Percentiles rank a stretch among this genome's conserved stretches.
Conservation (phyloP, 2,329 filamentous ascomycete species). For the Alternaria viburni region DNA sequence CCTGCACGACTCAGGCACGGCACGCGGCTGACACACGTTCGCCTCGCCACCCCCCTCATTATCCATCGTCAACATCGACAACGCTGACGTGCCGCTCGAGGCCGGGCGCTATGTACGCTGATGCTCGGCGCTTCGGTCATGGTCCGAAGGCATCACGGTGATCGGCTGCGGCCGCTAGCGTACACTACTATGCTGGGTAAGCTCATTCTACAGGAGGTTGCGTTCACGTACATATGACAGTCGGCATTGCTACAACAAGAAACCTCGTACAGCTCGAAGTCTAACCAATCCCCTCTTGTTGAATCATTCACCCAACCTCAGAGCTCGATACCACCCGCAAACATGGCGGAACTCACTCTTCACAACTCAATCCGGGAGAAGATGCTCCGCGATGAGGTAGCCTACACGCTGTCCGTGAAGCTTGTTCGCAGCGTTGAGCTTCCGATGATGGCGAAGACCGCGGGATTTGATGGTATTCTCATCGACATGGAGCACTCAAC, state of each 20-base stretch:
- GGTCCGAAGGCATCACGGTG: not conserved
- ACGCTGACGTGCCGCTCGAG: not conserved
- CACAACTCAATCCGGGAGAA: conserved; percentile 39
- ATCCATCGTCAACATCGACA: not conserved
- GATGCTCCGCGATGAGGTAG: conserved; percentile 37
- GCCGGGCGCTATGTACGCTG: not conserved
- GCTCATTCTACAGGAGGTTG: not conserved
- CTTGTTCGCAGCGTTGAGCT: conserved; percentile 47
- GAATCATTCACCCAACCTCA: not conserved
- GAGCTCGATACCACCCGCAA: not conserved
- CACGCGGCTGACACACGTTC: not conserved
- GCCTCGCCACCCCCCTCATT: not conserved
- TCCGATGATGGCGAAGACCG: conserved; percentile 50
- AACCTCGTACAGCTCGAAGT: not conserved
- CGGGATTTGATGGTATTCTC: conserved; percentile 52
- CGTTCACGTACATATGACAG: not conserved
- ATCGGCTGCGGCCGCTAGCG: not conserved
- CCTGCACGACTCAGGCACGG: not conserved
- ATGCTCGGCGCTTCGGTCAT: not conserved
- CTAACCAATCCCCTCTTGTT: not conserved
- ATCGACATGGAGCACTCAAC: conserved; percentile 56
- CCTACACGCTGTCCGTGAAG: conserved; percentile 40
- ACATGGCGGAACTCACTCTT: conserved; percentile 25
- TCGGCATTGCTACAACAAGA: not conserved
- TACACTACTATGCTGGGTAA: not conserved